Evolutionary conservation across 139 green algal species (phyloP), one percentile per base, ranked within the genome.

Genomic region (Chlorella vulgaris): DNA sequence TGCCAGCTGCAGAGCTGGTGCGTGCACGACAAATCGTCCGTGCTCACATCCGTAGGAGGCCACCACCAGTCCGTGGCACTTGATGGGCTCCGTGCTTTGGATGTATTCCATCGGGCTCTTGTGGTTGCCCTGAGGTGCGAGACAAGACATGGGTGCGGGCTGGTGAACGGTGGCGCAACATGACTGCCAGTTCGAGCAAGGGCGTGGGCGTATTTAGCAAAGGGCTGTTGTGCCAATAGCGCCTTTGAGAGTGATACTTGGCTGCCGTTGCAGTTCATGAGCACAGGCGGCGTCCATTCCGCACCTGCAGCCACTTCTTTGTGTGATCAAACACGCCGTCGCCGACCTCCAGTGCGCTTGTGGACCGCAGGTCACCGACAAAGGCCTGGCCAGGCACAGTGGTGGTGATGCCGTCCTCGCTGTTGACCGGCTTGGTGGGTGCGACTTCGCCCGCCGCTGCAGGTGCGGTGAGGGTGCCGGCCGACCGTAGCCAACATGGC

Each of bases 241-340:
- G n/a, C n/a, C n/a, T n/a, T n/a, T n/a, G n/a, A n/a, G n/a, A n/a
- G n/a, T n/a, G n/a, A n/a, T n/a, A n/a, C n/a, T n/a, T n/a, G n/a
- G n/a, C n/a, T n/a, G n/a, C n/a, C n/a, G n/a, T n/a, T n/a, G n/a
- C n/a, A n/a, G n/a, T n/a, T n/a, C n/a, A n/a, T n/a, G n/a, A n/a
- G n/a, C n/a, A n/a, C n/a, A n/a, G n/a, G n/a, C n/a, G n/a, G n/a
- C n/a, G n/a, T n/a, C n/a, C n/a, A n/a, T n/a, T n/a, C n/a, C n/a
- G n/a, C 61, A 91, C 93, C 87, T 95, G 86, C 51, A 97, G 83
- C 95, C 95, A 98, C 76, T 98, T 98, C 31, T 65, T 81, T 18
- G 93, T 98, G 87, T 98, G 95, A 36, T 81, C 92, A 7, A 81
- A 84, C 19, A 96, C 86, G 35, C 91, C 92, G 62, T 98, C 95